A percentile compares a stretch with the other conserved stretches of the same genome.
phyloP scores from a whole-genome alignment of 2,329 filamentous ascomycete species.

The Trematosphaeria pertusa region DNA sequence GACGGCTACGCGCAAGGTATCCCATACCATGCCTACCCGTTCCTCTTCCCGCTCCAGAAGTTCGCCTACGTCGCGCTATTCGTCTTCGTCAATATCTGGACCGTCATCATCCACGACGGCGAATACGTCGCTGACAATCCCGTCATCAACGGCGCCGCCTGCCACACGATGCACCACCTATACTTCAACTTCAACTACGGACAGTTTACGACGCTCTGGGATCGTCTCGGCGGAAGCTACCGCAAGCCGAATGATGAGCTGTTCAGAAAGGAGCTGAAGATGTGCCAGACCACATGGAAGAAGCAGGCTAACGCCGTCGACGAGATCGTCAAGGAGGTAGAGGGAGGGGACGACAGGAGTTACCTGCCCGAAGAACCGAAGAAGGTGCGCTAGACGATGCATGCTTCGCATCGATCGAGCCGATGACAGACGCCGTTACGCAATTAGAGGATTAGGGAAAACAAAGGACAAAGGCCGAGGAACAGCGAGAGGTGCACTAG shows the following conservation, averaged over 20 bases:
- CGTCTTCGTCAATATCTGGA: conserved; percentile 95
- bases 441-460: background rate
- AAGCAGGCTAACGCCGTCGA: conserved; percentile 80
- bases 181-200: conserved; percentile 81
- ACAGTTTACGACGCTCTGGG: conserved; percentile 92
- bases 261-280: conserved; percentile 84
- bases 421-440: conserved; percentile 4
- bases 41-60: conserved; percentile 92
- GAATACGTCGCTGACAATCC: conserved; percentile 91
- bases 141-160: conserved; percentile 93
- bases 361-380: conserved; percentile 50
- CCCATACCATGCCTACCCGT: conserved; percentile 92
- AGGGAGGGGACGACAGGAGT: conserved; percentile 60
- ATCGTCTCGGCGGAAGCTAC: conserved; percentile 86
- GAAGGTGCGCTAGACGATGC: conserved; percentile 44
- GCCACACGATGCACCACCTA: conserved; percentile 88
- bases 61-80: conserved; percentile 86
- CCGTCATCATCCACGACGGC: conserved; percentile 93
- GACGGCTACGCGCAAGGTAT: conserved; percentile 89
- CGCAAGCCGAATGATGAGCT: conserved; percentile 84
- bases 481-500: too few species aligned
- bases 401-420: background rate
- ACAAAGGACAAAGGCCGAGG: too few species aligned
- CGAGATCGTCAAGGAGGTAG: conserved; percentile 75
- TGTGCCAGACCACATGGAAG: conserved; percentile 80